Evolutionary conservation across 805 yeast species (phyloP).

Genomic region (Ogataea chonburiensis): DNA sequence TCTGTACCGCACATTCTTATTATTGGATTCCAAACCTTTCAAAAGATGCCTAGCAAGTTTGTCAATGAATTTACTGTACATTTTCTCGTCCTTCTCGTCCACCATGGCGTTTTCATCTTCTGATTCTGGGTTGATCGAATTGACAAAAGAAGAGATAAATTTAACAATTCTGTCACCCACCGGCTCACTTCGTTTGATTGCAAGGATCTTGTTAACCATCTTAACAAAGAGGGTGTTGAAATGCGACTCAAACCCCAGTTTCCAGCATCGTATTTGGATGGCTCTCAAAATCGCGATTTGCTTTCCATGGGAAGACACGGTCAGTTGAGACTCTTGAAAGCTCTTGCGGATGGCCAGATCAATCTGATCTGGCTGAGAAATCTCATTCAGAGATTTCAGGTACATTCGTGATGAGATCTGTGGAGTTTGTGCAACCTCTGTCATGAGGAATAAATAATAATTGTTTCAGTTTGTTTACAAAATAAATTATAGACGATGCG

Average conservation of each 20-base stretch:
- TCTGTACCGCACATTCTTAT: conserved; percentile 75
- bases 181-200: conserved; percentile 64
- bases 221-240: conserved; percentile 62
- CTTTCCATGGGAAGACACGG: conserved; percentile 75
- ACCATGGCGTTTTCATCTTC: conserved; percentile 33
- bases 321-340: conserved; percentile 76
- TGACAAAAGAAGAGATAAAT: conserved; percentile 58
- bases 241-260: conserved; percentile 50
- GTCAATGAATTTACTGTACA: conserved; percentile 54
- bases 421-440: conserved; percentile 7
- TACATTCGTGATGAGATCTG: conserved; percentile 5
- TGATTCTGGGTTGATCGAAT: conserved; percentile 42
- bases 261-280: conserved; percentile 54
- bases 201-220: conserved; percentile 62
- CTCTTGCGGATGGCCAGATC: conserved; percentile 56
- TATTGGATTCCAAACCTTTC: conserved; percentile 76
- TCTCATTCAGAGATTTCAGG: conserved; percentile 14
- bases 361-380: conserved; percentile 34
- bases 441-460: conserved; percentile 5
- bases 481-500: conserved; percentile 6
- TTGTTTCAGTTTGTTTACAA: conserved; percentile 16
- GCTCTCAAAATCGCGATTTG: conserved; percentile 62
- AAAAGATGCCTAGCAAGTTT: conserved; percentile 62
- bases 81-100: conserved; percentile 33
- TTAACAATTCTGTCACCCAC: conserved; percentile 77